Base-by-base conservation (phyloP, 441 rosid genomes). In the California macrophylla region DNA sequence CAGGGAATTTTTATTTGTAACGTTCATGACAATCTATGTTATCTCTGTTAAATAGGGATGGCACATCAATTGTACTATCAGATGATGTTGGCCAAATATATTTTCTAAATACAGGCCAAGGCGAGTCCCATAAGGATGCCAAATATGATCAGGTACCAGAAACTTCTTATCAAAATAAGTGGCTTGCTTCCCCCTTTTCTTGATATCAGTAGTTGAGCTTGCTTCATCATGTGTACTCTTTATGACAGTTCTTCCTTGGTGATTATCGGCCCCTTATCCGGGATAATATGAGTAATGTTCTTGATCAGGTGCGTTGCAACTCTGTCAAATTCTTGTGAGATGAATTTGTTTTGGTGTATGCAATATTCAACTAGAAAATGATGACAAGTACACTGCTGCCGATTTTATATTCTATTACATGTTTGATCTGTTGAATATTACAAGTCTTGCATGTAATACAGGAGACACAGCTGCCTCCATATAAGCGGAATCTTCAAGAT, bases 51-150 rank as follows among this genome's bases (percentile, higher is more conserved):
- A 62, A 68, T 72, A 96, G 98, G 96, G 99, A 96, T 74, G 98
- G 99, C 38, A 90, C 98, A 18, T 96, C 98, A 69, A 86, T 96
- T 75, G 87, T 91, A 81, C 97, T 96, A 78, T 96, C 99, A 64
- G 99, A 96, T 82, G 98, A 96, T 82, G 97, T 96, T 81, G 99
- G 99, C 68, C 99, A 96, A 76, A 74, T 96, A 70, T 87, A 96
- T 72, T 77, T 90, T 66, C 78, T 96, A 82, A 90, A 79, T 83
- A 96, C 98, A 30, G 99, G 98, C 77, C 94, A 96, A 84, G 99
- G 99, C 67, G 98, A 96, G 82, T 91, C 97, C 72, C 97, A 90
- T 71, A 86, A 84, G 77, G 97, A 93, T 71, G 96, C 99, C 69
- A 88, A 93, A 82, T 93, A 96, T 79, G 98, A 96, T 78, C 99